phyloP scores from a whole-genome alignment of 768 basidiomycete species.

The Melanogaster broomeanus region DNA sequence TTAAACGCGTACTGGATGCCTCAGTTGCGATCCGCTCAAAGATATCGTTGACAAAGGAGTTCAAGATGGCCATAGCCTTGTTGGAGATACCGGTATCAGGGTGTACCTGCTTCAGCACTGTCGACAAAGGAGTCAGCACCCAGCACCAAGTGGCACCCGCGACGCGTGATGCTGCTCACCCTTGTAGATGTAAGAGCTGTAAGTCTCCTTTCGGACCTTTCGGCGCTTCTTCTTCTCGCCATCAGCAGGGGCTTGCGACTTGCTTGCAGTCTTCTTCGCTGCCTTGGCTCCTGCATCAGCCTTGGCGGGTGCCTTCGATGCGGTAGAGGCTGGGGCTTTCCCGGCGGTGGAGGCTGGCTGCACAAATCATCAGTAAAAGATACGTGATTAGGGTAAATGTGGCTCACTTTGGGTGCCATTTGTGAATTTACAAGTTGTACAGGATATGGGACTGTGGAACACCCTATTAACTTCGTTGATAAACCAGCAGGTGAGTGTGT shows the following conservation, averaged over 20 bases:
- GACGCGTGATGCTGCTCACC: slow-evolving; percentile 38
- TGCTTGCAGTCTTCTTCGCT: slow-evolving; percentile 63
- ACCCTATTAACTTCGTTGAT: slow-evolving; percentile 12
- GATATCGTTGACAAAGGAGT: slow-evolving; percentile 85
- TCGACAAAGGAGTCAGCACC: not conserved
- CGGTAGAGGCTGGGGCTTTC: slow-evolving; percentile 51
- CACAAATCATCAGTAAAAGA: slow-evolving; percentile 8
- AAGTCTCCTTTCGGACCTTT: slow-evolving; percentile 81
- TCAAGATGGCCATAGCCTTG: slow-evolving; percentile 83
- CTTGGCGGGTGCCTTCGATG: slow-evolving; percentile 59
- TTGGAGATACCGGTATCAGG: slow-evolving; percentile 93
- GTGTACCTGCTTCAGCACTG: slow-evolving; percentile 89
- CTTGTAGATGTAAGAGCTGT: slow-evolving; percentile 86
- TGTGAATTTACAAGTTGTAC: slow-evolving; percentile 32
- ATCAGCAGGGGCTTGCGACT: slow-evolving; percentile 49
- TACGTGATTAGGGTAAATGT: slow-evolving; percentile 2
- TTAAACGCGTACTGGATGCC: slow-evolving; percentile 56
- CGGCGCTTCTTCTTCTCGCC: slow-evolving; percentile 81
- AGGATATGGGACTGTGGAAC: slow-evolving; percentile 27
- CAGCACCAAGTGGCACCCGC: not conserved
- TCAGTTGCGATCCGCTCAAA: slow-evolving; percentile 80
- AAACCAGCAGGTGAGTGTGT: not conserved
- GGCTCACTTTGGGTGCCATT: slow-evolving; percentile 41
- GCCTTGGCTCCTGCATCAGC: slow-evolving; percentile 46
- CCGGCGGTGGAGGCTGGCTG: slow-evolving; percentile 44